Evolutionary conservation across 768 basidiomycete species (phyloP).

Genomic region (Solioccasus polychromus): DNA sequence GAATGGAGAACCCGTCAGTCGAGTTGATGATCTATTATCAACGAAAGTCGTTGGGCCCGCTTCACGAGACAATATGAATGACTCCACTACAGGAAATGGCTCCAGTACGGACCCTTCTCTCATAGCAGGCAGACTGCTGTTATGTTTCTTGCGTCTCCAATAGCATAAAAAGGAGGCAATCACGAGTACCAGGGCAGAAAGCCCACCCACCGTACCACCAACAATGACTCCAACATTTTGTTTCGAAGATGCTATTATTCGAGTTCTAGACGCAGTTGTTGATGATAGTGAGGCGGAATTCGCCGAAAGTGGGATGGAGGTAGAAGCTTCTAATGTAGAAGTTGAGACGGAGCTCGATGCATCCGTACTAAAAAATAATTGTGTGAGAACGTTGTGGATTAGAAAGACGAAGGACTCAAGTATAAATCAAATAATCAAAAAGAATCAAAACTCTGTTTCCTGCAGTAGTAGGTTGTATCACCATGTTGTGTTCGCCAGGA

Average conservation of each 20-base stretch:
- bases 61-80: not conserved
- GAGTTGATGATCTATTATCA: no score
- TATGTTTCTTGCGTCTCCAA: not conserved
- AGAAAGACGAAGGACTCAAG: slow-evolving; percentile 1
- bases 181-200: not conserved
- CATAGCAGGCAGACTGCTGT: no score
- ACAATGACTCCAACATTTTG: no score
- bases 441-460: slow-evolving; percentile 3
- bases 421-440: slow-evolving; percentile 20
- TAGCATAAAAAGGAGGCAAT: slow-evolving; percentile 1
- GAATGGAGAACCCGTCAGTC: no score
- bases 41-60: not conserved
- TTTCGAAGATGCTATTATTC: no score
- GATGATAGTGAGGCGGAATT: no score
- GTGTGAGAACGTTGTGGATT: not conserved
- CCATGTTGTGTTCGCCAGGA: slow-evolving; percentile 7
- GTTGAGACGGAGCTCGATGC: not conserved
- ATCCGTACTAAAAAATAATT: slow-evolving; percentile 1
- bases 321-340: not conserved
- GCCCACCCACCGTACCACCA: not conserved
- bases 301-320: not conserved
- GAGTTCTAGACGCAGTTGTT: no score
- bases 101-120: not conserved
- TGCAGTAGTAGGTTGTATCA: slow-evolving; percentile 3
- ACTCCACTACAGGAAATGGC: not conserved